Evolutionary conservation across 192 early-diverging fungal species (phyloP).

Genomic region (Neocallimastix lanati): DNA sequence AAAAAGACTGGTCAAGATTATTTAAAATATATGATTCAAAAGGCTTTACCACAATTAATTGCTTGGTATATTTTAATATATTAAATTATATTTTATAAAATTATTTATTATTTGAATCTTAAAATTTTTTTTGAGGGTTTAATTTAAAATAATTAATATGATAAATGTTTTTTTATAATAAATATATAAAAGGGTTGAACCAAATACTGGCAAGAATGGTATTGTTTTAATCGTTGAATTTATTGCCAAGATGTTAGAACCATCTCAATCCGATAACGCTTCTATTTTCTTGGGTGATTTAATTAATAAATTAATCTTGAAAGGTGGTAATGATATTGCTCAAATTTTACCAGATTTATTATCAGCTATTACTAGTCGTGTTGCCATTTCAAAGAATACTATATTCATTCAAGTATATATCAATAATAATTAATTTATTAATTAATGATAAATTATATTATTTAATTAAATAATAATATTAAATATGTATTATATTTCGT

Average conservation of each 20-base stretch:
- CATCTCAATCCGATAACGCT: constrained; percentile 55
- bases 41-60: constrained; percentile 53
- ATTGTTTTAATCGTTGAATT: constrained; percentile 65
- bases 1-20: constrained; percentile 61
- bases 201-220: constrained; percentile 19
- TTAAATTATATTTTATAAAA: no score
- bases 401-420: constrained; percentile 55
- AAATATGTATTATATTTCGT: no score
- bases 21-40: constrained; percentile 57
- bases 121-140: no score
- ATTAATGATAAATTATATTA: no score
- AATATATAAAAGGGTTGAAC: neutral
- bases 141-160: no score
- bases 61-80: constrained; percentile 39
- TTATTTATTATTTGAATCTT: no score
- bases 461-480: no score
- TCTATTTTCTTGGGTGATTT: constrained; percentile 81
- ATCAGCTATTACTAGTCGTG: constrained; percentile 46
- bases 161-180: no score
- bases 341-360: constrained; percentile 62
- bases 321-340: constrained; percentile 39
- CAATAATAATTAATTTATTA: no score
- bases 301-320: constrained; percentile 67
- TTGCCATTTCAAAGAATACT: constrained; percentile 52
- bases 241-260: constrained; percentile 58